Base-by-base conservation (phyloP, 495 filamentous ascomycete genomes). In the Pyronema domesticum region DNA sequence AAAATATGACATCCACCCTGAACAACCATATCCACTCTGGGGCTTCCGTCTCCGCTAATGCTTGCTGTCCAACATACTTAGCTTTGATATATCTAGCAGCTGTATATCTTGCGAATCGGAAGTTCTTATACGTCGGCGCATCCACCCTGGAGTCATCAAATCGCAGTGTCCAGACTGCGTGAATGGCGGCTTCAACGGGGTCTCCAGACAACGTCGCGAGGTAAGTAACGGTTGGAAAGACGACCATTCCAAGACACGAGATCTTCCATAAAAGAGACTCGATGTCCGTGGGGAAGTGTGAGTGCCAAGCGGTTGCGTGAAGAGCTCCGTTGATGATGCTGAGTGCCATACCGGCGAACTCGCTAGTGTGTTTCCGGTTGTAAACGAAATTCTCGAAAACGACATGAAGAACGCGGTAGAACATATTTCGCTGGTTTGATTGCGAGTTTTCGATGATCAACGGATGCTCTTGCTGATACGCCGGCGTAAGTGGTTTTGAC, bases 271-370 rank as follows among this genome's bases (percentile, higher is more conserved):
- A 9, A 18, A 55, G 0, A n/a, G n/a, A 3, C 37, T 58, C 57
- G 6, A 18, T 36, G 8, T 3, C 1, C 34, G 53, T 51, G 15
- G 57, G 53, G 30, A 58, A 58, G 30, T 55, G 37, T 36, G 46
- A 55, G 40, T 58, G 55, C 57, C 57, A 58, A 45, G 53, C 57
- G 7, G 18, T 17, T 23, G n/a, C 0, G 35, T 58, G 57, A 19
- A 42, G 19, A 15, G 3, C 37, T 7, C 53, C 33, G 9, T 17
- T 46, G 30, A 58, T 5, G 5, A 43, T 0, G 11, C 9, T 1
- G 4, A 55, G 7, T 4, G 37, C 14, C 11, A 43, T 46, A 23
- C 48, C 34, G 33, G n/a, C 10, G 7, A 54, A 30, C 23, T 33
- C 40, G 7, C 14, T 45, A 6, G 23, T 11, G 11, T 34, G n/a